Conservation (phyloP, 2,329 filamentous ascomycete species). For the Trichoderma afroharzianum region DNA sequence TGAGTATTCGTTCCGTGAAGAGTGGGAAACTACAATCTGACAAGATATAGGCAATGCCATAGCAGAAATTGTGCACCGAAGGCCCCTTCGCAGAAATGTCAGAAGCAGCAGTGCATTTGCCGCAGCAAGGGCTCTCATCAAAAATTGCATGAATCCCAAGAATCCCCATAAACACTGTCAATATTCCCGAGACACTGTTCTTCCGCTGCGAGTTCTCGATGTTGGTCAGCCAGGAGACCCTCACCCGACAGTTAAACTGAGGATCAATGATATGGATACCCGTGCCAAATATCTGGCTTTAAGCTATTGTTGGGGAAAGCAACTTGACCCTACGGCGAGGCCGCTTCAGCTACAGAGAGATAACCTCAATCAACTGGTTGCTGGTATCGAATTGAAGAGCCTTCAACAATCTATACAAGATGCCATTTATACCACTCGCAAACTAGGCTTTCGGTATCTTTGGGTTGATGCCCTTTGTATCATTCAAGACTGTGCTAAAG, state of each 20-base stretch:
- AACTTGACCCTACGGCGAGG: background rate
- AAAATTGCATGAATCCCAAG: background rate
- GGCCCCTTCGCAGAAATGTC: background rate
- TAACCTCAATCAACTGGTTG: background rate
- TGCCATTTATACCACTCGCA: background rate
- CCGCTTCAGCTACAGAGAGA: background rate
- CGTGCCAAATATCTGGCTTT: background rate
- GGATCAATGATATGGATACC: background rate
- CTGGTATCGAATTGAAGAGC: background rate
- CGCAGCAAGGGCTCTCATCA: background rate
- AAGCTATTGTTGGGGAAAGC: background rate
- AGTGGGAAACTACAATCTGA: background rate
- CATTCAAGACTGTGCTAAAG: background rate
- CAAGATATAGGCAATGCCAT: background rate
- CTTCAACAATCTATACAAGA: constrained; percentile 1
- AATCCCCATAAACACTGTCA: background rate
- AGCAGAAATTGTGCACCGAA: background rate
- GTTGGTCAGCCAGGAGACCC: background rate
- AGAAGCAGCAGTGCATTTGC: background rate
- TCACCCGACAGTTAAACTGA: background rate
- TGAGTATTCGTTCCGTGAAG: background rate
- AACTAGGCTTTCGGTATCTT: constrained; percentile 1
- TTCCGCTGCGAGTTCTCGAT: background rate
- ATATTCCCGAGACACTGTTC: background rate
- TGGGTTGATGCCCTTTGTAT: constrained; percentile 3